These are phyloP conservation scores for Botryobasidium botryosum DNA, from an alignment of 768 basidiomycete species.

Conservation along the genomic window DNA sequence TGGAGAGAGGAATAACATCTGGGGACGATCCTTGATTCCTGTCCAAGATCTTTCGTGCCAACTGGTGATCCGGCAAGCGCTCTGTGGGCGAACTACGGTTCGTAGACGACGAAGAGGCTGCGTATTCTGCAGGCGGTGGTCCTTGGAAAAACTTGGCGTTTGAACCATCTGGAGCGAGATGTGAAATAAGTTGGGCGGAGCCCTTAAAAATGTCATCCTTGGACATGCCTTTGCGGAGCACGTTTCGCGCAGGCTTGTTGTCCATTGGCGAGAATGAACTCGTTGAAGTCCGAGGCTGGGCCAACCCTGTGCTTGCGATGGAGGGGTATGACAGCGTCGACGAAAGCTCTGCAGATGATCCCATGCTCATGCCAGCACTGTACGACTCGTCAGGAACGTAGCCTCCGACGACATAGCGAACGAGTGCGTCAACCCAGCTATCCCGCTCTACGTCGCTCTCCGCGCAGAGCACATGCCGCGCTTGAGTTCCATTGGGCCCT, in stretches of 20 bases:
- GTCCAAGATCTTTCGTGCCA: constrained; percentile 28
- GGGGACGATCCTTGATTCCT: constrained; percentile 29
- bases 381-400: background rate
- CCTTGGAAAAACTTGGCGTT: too few species aligned
- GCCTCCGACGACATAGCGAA: constrained; percentile 66
- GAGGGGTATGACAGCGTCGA: too few species aligned
- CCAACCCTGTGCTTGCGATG: background rate
- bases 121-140: too few species aligned
- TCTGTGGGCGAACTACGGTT: too few species aligned
- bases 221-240: constrained; percentile 20
- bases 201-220: constrained; percentile 46
- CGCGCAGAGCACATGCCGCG: constrained; percentile 87
- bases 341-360: too few species aligned
- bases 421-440: constrained; percentile 85
- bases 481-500: constrained; percentile 45
- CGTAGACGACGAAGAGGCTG: too few species aligned
- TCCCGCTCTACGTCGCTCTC: constrained; percentile 91
- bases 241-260: background rate
- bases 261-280: constrained; percentile 22
- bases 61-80: too few species aligned
- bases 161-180: too few species aligned
- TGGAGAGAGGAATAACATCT: constrained; percentile 34
- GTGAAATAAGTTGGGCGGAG: constrained; percentile 25
- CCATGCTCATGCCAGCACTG: background rate
- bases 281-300: constrained; percentile 11